Evolutionary conservation across 2,329 filamentous ascomycete genomes (phyloP), one percentile per base, ranked within the genome.

Genomic region (Epichloe elymi): DNA sequence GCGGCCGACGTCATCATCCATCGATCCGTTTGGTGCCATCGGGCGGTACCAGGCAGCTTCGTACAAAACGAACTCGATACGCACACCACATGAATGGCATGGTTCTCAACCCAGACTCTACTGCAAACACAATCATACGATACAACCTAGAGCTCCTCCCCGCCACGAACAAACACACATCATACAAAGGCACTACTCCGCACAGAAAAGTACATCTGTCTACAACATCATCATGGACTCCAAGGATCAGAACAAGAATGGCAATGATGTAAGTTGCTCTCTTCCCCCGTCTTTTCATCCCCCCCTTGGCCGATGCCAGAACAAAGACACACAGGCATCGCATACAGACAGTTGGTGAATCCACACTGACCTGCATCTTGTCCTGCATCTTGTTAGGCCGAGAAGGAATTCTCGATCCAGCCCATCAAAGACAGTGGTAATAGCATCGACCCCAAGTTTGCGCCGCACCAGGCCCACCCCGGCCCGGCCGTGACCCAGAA

Each of bases 401-500:
- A 73, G 63, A 70, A 73, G 64, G 58, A 71, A 56, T 72, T 73
- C 58, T 65, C 61, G 57, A 69, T 70, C 54, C 70, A 72, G 60
- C 71, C 70, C 62, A 68, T 73, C 58, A 64, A 73, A 56, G 64
- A 71, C 58, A 63, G 73, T 56, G 64, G 71, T 47, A 20, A 20
- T 20, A 60, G 59, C 35, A 59, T 65, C 57, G 67, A 74, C 62
- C 61, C 67, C 59, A 73, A 74, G 63, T 73, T 79, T 60, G 68
- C 71, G 50, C 70, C 75, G 37, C 72, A 76, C 61, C 63, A 73
- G 51, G 79, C 79, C 17, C 69, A 76, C 48, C 80, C 79, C 12
- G 80, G 80, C 36, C 80, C 80, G 15, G 79, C 69, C 30, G 59
- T 80, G 26, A 70, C 76, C 17, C 65, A 78, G 55, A 70, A 74